Conservation (phyloP, 1,284 basidiomycete genomes). For the Cutaneotrichosporon sp. region DNA sequence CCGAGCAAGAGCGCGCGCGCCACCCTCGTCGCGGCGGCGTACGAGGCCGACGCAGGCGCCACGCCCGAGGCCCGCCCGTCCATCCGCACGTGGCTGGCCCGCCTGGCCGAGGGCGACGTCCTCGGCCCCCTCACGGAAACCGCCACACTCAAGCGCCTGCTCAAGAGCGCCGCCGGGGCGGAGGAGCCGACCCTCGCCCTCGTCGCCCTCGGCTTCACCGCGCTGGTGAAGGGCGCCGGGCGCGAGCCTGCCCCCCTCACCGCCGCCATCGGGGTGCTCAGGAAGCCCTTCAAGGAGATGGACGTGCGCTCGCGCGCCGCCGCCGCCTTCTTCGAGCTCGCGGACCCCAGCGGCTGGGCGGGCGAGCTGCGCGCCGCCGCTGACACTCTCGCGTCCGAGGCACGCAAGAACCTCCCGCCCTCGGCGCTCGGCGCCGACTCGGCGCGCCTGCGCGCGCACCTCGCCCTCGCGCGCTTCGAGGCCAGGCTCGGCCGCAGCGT, state of each 20-base stretch:
- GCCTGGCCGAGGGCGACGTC: conserved; percentile 19
- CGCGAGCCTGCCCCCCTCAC: not conserved
- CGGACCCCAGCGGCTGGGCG: not conserved
- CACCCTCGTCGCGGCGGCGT: conserved; percentile 23
- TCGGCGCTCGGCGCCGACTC: not conserved
- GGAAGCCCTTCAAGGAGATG: conserved; percentile 13
- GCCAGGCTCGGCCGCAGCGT: conserved; percentile 5
- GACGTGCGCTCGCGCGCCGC: conserved; percentile 15
- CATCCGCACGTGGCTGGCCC: conserved; percentile 25
- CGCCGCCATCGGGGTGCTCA: not conserved
- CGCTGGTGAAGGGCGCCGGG: not conserved
- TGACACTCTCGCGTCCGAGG: conserved; percentile 12
- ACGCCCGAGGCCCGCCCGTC: conserved; percentile 9
- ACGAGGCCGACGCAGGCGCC: conserved; percentile 13
- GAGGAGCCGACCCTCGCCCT: conserved; percentile 14
- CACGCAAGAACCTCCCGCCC: conserved; percentile 8
- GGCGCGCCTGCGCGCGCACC: conserved; percentile 6
- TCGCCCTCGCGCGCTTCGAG: conserved; percentile 9
- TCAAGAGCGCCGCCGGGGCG: conserved; percentile 6
- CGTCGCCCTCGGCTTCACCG: conserved; percentile 1
- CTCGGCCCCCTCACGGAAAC: conserved; percentile 23
- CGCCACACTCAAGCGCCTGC: conserved; percentile 14
- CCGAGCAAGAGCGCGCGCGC: conserved; percentile 19
- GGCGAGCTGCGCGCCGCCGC: conserved; percentile 10
- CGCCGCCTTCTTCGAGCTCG: conserved; percentile 6